phyloP scores from a whole-genome alignment of 2,329 filamentous ascomycete species.

The Elsinoe fawcettii region DNA sequence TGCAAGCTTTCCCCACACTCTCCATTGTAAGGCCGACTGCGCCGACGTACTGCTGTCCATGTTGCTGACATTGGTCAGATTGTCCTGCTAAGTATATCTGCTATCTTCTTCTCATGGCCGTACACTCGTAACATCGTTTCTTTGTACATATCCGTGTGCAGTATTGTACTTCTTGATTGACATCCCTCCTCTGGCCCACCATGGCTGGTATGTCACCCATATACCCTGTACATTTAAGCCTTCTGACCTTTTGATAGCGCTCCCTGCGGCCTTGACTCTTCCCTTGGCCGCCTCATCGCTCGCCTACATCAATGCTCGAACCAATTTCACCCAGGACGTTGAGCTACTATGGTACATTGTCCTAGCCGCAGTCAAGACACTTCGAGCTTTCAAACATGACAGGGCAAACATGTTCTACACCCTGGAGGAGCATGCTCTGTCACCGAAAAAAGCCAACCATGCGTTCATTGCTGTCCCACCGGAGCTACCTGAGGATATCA shows the following conservation, averaged over 20 bases:
- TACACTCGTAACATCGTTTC: background rate
- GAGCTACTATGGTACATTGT: slow-evolving; percentile 6
- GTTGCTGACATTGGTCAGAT: background rate
- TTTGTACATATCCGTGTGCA: too few species aligned
- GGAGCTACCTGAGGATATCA: slow-evolving; percentile 19
- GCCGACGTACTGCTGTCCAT: background rate
- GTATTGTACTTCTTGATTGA: too few species aligned
- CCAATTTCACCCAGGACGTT: slow-evolving; percentile 17
- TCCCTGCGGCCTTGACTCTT: slow-evolving; percentile 15
- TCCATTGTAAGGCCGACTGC: background rate
- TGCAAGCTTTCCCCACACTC: slow-evolving; percentile 2
- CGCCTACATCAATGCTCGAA: slow-evolving; percentile 67
- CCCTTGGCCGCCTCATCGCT: slow-evolving; percentile 54
- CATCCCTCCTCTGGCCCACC: background rate
- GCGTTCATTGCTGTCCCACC: slow-evolving; percentile 28
- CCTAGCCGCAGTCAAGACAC: background rate
- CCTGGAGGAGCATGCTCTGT: slow-evolving; percentile 59
- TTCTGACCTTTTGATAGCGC: background rate
- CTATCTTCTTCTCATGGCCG: background rate
- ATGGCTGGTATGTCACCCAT: background rate
- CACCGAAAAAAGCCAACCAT: slow-evolving; percentile 36
- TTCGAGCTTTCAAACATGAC: slow-evolving; percentile 38
- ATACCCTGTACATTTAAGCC: background rate
- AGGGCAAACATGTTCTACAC: slow-evolving; percentile 65
- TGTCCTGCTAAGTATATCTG: background rate